phyloP scores from a whole-genome alignment of 192 early-diverging fungal genomes.

The Linnemannia zychae region DNA sequence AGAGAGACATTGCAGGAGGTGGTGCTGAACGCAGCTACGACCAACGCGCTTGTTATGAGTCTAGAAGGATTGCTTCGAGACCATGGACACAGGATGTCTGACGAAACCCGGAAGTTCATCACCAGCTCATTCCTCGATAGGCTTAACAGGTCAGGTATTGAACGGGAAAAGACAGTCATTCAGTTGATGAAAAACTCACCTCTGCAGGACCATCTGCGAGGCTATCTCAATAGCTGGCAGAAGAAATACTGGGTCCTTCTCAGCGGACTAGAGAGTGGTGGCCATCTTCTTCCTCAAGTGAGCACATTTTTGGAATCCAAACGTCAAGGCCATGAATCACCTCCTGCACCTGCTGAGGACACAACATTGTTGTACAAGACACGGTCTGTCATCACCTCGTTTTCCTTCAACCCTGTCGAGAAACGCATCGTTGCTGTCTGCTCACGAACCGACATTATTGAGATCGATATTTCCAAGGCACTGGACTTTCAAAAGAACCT shows the following conservation, averaged over 20 bases:
- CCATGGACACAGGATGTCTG: constrained; percentile 51
- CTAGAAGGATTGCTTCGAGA: constrained; percentile 49
- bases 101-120: constrained; percentile 47
- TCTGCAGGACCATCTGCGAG: constrained; percentile 43
- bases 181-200: constrained; percentile 35
- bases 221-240: constrained; percentile 50
- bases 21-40: constrained; percentile 43
- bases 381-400: constrained; percentile 59
- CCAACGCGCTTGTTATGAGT: constrained; percentile 53
- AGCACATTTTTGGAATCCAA: constrained; percentile 34
- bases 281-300: constrained; percentile 45
- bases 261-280: constrained; percentile 50
- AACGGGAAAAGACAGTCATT: constrained; percentile 38
- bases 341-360: constrained; percentile 40
- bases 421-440: constrained; percentile 74
- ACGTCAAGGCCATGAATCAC: constrained; percentile 32
- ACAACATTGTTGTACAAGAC: constrained; percentile 57
- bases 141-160: constrained; percentile 39
- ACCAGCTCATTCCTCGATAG: constrained; percentile 50
- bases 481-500: constrained; percentile 42
- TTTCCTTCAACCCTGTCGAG: constrained; percentile 70
- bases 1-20: constrained; percentile 29
- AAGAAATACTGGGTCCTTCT: constrained; percentile 55
- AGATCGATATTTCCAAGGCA: constrained; percentile 75
- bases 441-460: constrained; percentile 73